Conservation (phyloP, 2,329 filamentous ascomycete genomes). For the Triangularia verruculosa region DNA sequence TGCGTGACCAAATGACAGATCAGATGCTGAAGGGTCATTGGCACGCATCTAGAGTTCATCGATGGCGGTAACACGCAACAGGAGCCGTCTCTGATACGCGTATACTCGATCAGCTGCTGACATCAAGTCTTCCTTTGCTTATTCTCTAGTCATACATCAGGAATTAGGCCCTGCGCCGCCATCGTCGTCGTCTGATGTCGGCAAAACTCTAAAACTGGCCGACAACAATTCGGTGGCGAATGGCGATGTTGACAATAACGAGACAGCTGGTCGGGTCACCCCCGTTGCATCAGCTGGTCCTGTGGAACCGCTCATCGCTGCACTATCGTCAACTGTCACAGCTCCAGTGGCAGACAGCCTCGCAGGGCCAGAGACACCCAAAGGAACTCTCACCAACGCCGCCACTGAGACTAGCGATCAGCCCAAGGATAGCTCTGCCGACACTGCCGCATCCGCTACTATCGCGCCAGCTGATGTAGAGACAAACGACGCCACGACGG, state of each 20-base stretch:
- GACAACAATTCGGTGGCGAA: not conserved
- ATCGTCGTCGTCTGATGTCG: slow-evolving; percentile 7
- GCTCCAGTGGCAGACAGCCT: not conserved
- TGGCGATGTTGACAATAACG: not conserved
- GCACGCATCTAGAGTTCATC: not conserved
- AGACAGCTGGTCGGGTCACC: not conserved
- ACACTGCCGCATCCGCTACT: not conserved
- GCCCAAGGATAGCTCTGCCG: not conserved
- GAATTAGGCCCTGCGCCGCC: slow-evolving; percentile 10
- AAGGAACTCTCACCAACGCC: not conserved
- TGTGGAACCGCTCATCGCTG: not conserved
- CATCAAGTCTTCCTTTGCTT: not conserved
- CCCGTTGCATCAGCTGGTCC: not conserved
- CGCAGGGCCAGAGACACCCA: not conserved
- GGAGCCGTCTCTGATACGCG: not conserved
- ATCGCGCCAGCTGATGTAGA: not conserved
- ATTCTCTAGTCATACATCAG: slow-evolving; percentile 11
- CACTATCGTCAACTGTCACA: not conserved
- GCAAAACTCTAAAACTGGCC: slow-evolving; percentile 5
- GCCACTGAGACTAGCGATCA: not conserved
- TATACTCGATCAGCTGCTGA: not conserved
- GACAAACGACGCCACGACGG: not conserved
- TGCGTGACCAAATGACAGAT: not conserved
- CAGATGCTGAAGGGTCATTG: not conserved
- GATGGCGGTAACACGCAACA: not conserved